Evolutionary conservation across 2,329 filamentous ascomycete species (phyloP).

Genomic region (Periglandula ipomoeae): DNA sequence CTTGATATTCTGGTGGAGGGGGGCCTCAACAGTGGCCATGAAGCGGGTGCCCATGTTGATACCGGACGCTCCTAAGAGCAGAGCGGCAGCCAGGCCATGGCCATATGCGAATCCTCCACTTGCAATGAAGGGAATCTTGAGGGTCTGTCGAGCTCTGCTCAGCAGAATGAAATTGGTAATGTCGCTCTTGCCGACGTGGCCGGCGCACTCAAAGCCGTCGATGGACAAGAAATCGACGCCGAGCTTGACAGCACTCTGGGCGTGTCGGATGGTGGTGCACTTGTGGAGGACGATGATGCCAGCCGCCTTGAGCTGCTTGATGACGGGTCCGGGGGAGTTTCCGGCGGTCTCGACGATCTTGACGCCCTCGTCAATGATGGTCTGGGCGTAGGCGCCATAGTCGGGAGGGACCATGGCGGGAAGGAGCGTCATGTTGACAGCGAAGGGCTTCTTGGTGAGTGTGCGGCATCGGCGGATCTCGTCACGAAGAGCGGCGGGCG

Average conservation of each 20-base stretch:
- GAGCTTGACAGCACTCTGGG: slow-evolving; percentile 81
- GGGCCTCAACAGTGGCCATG: slow-evolving; percentile 91
- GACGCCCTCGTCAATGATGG: slow-evolving; percentile 88
- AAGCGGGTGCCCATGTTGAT: slow-evolving; percentile 99
- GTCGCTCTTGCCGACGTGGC: slow-evolving; percentile 77
- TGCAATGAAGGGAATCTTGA: slow-evolving; percentile 86
- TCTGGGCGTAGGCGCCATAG: slow-evolving; percentile 85
- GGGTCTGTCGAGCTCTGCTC: slow-evolving; percentile 70
- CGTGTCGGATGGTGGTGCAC: slow-evolving; percentile 93
- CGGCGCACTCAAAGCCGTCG: slow-evolving; percentile 96
- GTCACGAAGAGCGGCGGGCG: slow-evolving; percentile 81
- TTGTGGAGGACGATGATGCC: slow-evolving; percentile 83
- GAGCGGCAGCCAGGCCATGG: slow-evolving; percentile 80
- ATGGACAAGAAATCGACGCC: slow-evolving; percentile 96
- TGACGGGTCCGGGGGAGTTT: slow-evolving; percentile 81
- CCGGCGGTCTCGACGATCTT: slow-evolving; percentile 88
- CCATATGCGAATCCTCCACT: slow-evolving; percentile 95
- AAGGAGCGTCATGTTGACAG: slow-evolving; percentile 89
- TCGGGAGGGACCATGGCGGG: slow-evolving; percentile 84
- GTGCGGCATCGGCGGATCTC: slow-evolving; percentile 82
- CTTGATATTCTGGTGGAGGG: slow-evolving; percentile 91
- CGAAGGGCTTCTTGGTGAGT: slow-evolving; percentile 75
- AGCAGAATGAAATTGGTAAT: slow-evolving; percentile 88
- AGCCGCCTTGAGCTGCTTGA: slow-evolving; percentile 75
- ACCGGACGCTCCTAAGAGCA: slow-evolving; percentile 82